A percentile compares a stretch with the other conserved stretches of the same genome.
These are phyloP conservation scores for Ophiostoma sp. DNA, from an alignment of 2,329 filamentous ascomycete genomes.

Conservation along the genomic window DNA sequence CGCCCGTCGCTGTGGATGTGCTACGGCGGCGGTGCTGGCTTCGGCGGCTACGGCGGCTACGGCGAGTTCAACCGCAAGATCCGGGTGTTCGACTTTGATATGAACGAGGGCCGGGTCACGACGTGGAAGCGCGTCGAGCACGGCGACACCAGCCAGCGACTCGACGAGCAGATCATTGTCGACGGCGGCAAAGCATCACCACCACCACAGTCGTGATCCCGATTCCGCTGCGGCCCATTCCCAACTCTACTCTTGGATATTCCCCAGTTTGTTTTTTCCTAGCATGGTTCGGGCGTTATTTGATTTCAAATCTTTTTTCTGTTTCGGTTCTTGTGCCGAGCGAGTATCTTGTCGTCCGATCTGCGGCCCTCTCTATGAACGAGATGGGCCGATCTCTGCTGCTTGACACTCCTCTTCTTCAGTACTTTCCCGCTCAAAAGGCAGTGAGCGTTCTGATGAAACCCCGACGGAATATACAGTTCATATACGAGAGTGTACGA, in stretches of 20 bases:
- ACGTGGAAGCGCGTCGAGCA: conserved; percentile 89
- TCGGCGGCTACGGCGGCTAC: conserved; percentile 93
- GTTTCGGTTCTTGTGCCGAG: no score
- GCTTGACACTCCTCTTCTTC: no score
- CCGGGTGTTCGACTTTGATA: conserved; percentile 87
- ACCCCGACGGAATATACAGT: no score
- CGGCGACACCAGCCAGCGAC: conserved; percentile 45
- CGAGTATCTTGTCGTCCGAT: no score
- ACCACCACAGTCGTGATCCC: conserved; percentile 31
- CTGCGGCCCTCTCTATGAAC: no score
- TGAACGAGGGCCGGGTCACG: conserved; percentile 78
- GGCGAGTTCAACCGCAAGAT: conserved; percentile 76
- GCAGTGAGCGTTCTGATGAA: no score
- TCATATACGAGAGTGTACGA: no score
- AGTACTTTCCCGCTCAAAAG: no score
- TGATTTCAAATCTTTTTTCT: background rate
- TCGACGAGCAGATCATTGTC: conserved; percentile 61
- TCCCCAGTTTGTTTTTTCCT: background rate
- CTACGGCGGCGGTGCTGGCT: conserved; percentile 85
- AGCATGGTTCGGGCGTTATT: conserved; percentile 10
- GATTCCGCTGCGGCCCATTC: background rate
- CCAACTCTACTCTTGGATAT: background rate
- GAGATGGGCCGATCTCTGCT: no score
- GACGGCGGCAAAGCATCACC: conserved; percentile 49
- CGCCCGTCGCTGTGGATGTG: conserved; percentile 91